A percentile compares a stretch with the other conserved stretches of the same genome.
phyloP scores from a whole-genome alignment of 768 basidiomycete genomes.

The Collybiopsis luxurians region DNA sequence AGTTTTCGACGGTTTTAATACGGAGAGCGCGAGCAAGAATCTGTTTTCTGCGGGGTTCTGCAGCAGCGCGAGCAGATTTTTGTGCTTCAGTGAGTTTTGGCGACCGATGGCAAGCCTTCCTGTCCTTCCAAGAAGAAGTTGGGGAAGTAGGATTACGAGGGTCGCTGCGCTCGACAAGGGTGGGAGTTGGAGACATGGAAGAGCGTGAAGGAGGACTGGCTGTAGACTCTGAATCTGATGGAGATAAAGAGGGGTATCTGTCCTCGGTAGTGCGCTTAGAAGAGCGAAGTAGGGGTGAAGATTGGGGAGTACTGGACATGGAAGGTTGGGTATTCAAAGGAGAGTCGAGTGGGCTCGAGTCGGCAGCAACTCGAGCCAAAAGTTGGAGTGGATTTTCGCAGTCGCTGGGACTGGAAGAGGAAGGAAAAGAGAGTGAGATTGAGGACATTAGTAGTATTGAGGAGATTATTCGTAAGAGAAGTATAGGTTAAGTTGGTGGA shows the following conservation, averaged over 20 bases:
- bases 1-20: slow-evolving; percentile 30
- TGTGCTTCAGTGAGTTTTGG: slow-evolving; percentile 11
- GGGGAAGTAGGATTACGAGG: background rate
- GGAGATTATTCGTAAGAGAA: slow-evolving; percentile 5
- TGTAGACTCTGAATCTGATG: slow-evolving; percentile 3
- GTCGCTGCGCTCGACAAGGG: background rate
- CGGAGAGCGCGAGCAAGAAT: slow-evolving; percentile 12
- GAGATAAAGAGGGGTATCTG: slow-evolving; percentile 1
- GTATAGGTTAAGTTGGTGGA: slow-evolving; percentile 6
- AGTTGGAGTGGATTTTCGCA: background rate
- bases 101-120: slow-evolving; percentile 11
- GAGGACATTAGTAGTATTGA: background rate
- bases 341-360: background rate
- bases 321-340: background rate
- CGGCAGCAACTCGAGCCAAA: slow-evolving; percentile 3
- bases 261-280: background rate
- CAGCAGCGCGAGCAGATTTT: slow-evolving; percentile 12
- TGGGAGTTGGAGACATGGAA: slow-evolving; percentile 7
- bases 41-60: slow-evolving; percentile 14
- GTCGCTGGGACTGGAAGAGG: background rate
- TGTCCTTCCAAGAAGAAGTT: slow-evolving; percentile 4
- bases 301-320: background rate
- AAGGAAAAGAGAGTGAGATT: background rate
- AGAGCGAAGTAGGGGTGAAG: background rate
- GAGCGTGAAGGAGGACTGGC: background rate